phyloP scores from a whole-genome alignment of 768 basidiomycete species.

The Exsudoporus frostii region DNA sequence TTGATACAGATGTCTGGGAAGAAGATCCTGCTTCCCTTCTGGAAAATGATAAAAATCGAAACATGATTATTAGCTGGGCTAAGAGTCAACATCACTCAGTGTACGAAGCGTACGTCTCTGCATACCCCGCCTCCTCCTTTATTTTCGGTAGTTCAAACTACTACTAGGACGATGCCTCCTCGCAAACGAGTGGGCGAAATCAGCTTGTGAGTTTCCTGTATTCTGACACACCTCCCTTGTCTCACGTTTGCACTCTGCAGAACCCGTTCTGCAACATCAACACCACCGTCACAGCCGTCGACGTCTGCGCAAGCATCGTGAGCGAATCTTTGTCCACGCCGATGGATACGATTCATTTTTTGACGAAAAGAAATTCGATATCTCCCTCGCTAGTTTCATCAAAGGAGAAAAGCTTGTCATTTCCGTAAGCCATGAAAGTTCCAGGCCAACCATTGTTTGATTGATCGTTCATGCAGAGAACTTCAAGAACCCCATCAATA shows the following conservation, averaged over 20 bases:
- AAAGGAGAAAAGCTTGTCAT: background rate
- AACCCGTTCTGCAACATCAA: background rate
- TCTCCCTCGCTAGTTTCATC: background rate
- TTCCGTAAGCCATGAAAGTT: background rate
- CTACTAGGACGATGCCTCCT: background rate
- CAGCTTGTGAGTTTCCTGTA: too few species aligned
- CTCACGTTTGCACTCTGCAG: too few species aligned
- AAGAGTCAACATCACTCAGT: too few species aligned
- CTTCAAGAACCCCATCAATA: background rate
- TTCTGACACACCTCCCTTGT: too few species aligned
- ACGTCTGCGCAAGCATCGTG: slow-evolving; percentile 1
- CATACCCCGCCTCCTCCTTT: background rate
- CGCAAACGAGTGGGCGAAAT: background rate
- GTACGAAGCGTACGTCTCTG: background rate
- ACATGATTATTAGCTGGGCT: slow-evolving; percentile 1
- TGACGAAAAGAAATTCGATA: background rate
- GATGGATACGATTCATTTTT: background rate
- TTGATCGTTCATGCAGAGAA: background rate
- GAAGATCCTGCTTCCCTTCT: background rate
- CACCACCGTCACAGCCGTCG: background rate
- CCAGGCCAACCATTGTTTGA: background rate
- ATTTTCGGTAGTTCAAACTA: too few species aligned
- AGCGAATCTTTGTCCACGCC: background rate
- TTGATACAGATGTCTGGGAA: slow-evolving; percentile 4
- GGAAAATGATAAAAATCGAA: background rate